Evolutionary conservation across 2,329 filamentous ascomycete species (phyloP), one percentile per base, ranked within the genome.

Genomic region (Alternaria incomplexa): DNA sequence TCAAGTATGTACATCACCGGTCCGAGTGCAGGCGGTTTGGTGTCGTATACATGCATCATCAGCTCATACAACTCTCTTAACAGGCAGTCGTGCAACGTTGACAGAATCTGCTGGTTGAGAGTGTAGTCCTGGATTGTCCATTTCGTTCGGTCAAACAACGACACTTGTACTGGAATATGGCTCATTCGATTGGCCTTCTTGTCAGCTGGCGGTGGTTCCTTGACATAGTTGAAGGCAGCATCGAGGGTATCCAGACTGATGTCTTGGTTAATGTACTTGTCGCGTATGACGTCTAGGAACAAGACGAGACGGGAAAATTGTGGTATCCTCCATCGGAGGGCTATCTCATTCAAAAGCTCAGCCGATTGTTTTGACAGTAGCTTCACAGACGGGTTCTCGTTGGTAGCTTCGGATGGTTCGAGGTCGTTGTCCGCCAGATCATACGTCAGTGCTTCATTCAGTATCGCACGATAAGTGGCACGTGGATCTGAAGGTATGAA

Each of bases 401-500:
- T 83, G 11, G 80, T 83, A 13, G 82, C 81, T 64, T 83, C 83
- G 10, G 81, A 80, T 23, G 83, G 81, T 64, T 87, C 82, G 32
- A 85, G 78, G 28, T 85, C 83, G 15, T 83, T 80, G 69, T 89
- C 86, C 56, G 83, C 83, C 36, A 90, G 72, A 72, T 91, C 89
- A 73, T 88, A 83, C 13, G 81, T 84, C 45, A 97, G 85, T 30
- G 92, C 91, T 77, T 93, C 90, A 70, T 91, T 89, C 56, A 97
- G 82, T 64, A 97, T 90, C 58, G 90, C 89, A 75, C 92, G 91
- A 81, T 97, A 97, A 76, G 91, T 94, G 9, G 89, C 86, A 71
- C 94, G 88, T 28, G 95, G 88, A 68, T 97, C 93, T 32, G 91
- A 85, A 30, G 96, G 96, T 62, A 97, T 96, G 77, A 95, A 99